Evolutionary conservation across 192 early-diverging fungal species (phyloP), one percentile per base, ranked within the genome.

Genomic region (Coemansia sp.): DNA sequence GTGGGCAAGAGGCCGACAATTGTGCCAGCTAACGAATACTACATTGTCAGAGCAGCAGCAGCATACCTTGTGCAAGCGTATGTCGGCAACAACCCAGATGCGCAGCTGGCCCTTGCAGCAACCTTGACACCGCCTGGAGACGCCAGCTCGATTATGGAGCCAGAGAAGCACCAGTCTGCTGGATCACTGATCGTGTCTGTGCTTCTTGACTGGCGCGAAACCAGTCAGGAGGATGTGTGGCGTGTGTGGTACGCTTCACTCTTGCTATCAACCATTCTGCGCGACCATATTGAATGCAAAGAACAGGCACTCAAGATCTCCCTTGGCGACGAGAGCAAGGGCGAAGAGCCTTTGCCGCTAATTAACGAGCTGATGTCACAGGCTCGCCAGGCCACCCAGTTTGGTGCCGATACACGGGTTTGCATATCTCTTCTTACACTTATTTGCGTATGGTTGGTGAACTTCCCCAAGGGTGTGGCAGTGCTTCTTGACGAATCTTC

Each of bases 241-340:
- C 86, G 87, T 14, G 81, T 87, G 5, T 97, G 95, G 95, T 97
- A 96, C 80, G 91, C 96, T 1, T 87, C 90, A 0, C 85, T 89
- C 10, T 77, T 96, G 30, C 84, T 99, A 2, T 88, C 91, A 1
- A 92, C 94, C 38, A 86, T 94, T 34, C 69, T 97, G 8, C 74
- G 80, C 40, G 87, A 88, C 59, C 92, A 96, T 64, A 60, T 77
- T 7, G 83, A 86, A 33, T 88, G 91, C 48, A 95, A 99, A 74
- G 84, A 88, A 49, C 79, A 92, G 48, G 92, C 92, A 5, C 77
- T 92, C 18, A 84, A 83, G 33, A 88, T 94, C 7, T 77, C 84
- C 29, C 86, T 93, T 68, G 91, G 89, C 32, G 91, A 96, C 40
- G 88, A 88, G 32, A 86, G 79, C 42, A 83, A 90, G 45, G 85